Evolutionary conservation across 2,329 filamentous ascomycete genomes (phyloP), one percentile per base, ranked within the genome.

Genomic region (Aphanoascus verrucosus): DNA sequence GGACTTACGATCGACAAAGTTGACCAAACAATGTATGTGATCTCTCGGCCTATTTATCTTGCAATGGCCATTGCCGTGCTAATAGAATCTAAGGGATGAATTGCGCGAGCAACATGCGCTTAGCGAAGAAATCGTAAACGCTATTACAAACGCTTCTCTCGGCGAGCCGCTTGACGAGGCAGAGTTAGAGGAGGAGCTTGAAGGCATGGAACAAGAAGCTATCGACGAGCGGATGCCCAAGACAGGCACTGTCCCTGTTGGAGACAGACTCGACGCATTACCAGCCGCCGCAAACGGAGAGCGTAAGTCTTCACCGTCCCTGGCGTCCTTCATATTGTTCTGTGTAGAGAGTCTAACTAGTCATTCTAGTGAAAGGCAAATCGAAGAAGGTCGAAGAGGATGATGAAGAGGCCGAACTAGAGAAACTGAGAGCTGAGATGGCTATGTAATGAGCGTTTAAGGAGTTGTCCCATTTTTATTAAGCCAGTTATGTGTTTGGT

Each of bases 341-440:
- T n/a, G 11, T 14, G 15, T n/a, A 14, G 5, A 1, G 15, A 32
- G 23, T 28, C 49, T 51, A 44, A 51, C 28, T 1, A 19, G 32
- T 46, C 7, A 2, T 40, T 40, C 57, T 57, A 74, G 72, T 71
- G 61, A 72, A 70, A 67, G 70, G 71, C 57, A 75, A 74, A 64
- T 62, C 71, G 57, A 67, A 73, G 72, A 73, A 61, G 65, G 67
- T 57, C 68, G 83, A 86, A 66, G 88, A 95, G 69, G 90, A 96
- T 69, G 91, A 97, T 77, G 93, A 97, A 67, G 91, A 97, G 70
- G 91, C 85, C 64, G 91, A 97, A 74, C 76, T 97, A 65, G 82
- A 85, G 71, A 96, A 93, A 73, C 72, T 98, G 62, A 89, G 94
- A 69, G 90, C 88, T 35, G 91, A 96, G 72, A 97, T 97, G 91